These are phyloP conservation scores for Jaapia argillacea DNA, from an alignment of 768 basidiomycete species.

Conservation along the genomic window DNA sequence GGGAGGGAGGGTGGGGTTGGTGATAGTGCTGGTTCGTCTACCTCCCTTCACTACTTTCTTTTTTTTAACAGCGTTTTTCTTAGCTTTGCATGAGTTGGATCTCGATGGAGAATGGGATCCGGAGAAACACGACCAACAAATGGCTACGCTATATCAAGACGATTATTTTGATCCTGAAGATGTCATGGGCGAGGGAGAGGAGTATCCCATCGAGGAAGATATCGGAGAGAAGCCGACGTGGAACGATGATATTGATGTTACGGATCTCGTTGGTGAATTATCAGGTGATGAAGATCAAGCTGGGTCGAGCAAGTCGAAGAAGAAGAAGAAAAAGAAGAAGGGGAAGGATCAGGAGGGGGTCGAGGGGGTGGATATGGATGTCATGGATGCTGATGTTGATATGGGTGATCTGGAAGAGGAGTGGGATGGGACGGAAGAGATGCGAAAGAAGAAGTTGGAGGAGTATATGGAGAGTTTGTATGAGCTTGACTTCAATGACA, in stretches of 20 bases:
- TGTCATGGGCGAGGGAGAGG: too few species aligned
- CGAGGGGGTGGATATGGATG: constrained; percentile 36
- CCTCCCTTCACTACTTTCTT: neutral
- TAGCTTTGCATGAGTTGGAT: constrained; percentile 63
- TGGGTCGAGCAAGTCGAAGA: constrained; percentile 12
- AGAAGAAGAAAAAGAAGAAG: constrained; percentile 51
- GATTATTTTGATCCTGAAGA: constrained; percentile 21
- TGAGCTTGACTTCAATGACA: constrained; percentile 89
- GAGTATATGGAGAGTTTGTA: constrained; percentile 90
- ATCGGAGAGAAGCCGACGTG: constrained; percentile 71
- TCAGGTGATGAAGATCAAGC: constrained; percentile 22
- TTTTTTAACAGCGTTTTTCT: constrained; percentile 2
- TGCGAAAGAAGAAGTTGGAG: constrained; percentile 74
- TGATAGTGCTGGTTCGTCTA: constrained; percentile 16
- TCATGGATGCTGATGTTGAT: constrained; percentile 46
- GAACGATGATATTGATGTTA: constrained; percentile 85
- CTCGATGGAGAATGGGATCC: constrained; percentile 94
- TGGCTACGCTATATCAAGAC: constrained; percentile 62
- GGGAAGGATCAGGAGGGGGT: constrained; percentile 37
- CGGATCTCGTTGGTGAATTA: constrained; percentile 38
- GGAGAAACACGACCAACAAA: constrained; percentile 71
- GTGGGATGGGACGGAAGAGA: constrained; percentile 86
- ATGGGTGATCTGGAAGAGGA: constrained; percentile 48
- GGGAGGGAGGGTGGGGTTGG: constrained; percentile 58
- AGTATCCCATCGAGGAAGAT: too few species aligned